phyloP scores from a whole-genome alignment of 108 stramenopile species.

The Schizochytrium sp. region DNA sequence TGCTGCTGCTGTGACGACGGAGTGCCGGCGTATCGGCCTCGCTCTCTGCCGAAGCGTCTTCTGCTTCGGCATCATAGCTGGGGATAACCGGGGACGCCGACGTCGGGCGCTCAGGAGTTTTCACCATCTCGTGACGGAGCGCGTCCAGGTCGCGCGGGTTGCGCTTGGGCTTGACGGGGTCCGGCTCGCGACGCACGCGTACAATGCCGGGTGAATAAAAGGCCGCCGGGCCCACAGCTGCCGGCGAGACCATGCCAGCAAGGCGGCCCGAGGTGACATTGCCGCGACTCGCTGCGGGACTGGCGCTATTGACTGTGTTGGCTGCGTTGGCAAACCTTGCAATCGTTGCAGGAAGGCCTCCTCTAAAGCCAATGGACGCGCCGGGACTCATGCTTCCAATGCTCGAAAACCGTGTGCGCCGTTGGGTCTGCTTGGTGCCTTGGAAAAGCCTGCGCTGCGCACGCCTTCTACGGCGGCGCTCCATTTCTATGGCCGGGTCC shows the following conservation, averaged over 20 bases:
- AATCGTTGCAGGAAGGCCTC: not conserved
- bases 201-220: not conserved
- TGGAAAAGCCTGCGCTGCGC: not conserved
- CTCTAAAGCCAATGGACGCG: no score
- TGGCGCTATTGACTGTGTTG: not conserved
- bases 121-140: not conserved
- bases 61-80: not conserved
- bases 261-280: no score
- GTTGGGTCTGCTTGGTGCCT: no score
- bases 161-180: not conserved
- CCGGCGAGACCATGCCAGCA: no score
- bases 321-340: not conserved
- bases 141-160: constrained; percentile 3
- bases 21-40: not conserved
- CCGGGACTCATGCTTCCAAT: no score
- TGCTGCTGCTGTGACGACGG: not conserved
- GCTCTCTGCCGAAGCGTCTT: not conserved
- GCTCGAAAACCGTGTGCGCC: no score
- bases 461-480: not conserved
- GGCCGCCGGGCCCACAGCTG: not conserved
- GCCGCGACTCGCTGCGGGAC: no score
- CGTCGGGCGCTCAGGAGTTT: not conserved
- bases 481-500: not conserved
- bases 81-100: not conserved
- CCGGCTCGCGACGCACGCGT: not conserved